Percentiles rank a stretch among this genome's conserved stretches.
Conservation (phyloP, 495 filamentous ascomycete genomes). For the Aspergillus mulundensis region DNA sequence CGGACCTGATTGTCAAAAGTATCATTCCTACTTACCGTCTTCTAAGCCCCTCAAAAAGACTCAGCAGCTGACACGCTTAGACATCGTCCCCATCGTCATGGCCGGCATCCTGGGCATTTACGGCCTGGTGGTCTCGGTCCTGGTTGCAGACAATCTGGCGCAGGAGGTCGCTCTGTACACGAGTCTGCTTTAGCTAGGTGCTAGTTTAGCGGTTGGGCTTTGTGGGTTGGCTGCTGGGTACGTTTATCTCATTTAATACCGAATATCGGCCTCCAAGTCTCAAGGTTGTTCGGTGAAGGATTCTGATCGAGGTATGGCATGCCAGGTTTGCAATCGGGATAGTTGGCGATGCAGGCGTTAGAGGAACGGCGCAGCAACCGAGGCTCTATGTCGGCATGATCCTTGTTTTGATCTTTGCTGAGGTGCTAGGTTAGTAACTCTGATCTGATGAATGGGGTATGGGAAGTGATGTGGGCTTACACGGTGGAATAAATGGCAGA, state of each 20-base stretch:
- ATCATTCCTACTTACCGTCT: slow-evolving; percentile 19
- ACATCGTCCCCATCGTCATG: slow-evolving; percentile 99
- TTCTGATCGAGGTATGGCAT: not conserved
- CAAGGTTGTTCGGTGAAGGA: not conserved
- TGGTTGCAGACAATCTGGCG: slow-evolving; percentile 85
- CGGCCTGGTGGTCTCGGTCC: slow-evolving; percentile 94
- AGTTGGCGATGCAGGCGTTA: slow-evolving; percentile 97
- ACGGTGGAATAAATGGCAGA: not conserved
- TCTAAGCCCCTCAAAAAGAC: not conserved
- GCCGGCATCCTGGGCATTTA: slow-evolving; percentile 99
- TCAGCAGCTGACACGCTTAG: slow-evolving; percentile 42
- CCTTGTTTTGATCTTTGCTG: slow-evolving; percentile 99
- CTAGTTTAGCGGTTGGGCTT: slow-evolving; percentile 92
- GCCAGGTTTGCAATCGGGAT: slow-evolving; percentile 92
- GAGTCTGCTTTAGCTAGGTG: slow-evolving; percentile 94
- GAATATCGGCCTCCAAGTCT: no score
- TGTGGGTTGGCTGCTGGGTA: slow-evolving; percentile 94
- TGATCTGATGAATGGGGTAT: no score
- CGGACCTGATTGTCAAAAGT: slow-evolving; percentile 99
- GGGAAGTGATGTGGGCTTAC: not conserved
- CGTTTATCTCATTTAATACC: no score
- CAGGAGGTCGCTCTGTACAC: slow-evolving; percentile 85
- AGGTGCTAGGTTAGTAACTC: slow-evolving; percentile 78
- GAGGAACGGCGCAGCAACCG: slow-evolving; percentile 95
- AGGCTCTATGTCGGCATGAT: slow-evolving; percentile 99